Evolutionary conservation across 140 eudicot genomes (phyloP), one percentile per base, ranked within the genome.

Genomic region (Oenanthe javanica): DNA sequence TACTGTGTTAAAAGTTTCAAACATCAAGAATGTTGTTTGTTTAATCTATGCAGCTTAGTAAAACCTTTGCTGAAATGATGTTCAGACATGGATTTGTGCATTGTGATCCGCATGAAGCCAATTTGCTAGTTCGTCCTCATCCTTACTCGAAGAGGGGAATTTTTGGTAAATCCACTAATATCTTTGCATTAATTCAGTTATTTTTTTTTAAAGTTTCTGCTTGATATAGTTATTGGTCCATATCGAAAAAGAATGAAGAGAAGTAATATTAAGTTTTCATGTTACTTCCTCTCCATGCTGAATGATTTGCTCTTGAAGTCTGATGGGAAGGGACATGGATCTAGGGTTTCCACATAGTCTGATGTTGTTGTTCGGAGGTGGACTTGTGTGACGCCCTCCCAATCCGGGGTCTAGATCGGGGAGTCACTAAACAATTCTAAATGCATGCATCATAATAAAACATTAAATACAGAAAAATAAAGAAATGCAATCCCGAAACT

Each of bases 21-120:
- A 18, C 19, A n/a, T n/a, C 48, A 19, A 25, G 5, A 0, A 4
- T 43, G n/a, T 23, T 74, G 57, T 47, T 45, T 54, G 21, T 75
- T 75, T 64, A 52, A 55, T 81, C 40, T 73, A 59, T 85, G 88
- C 88, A 94, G 98, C 87, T 94, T 80, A 92, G 96, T 84, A 89
- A 86, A 84, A 87, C 96, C 72, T 94, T 94, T 89, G 97, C 98
- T 82, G 98, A 92, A 86, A 94, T 94, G 98, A 94, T 94, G 93
- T 94, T 87, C 66, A 94, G 87, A 84, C 98, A 94, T 83, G 98
- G 98, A 67, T 94, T 94, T 88, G 98, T 92, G 78, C 98, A 94
- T 78, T 94, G 98, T 88, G 98, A 94, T 87, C 98, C 98, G 18
- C 98, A 92, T 88, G 96, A 90, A 83, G 98, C 98, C 57, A 94